Base-by-base conservation (phyloP, 345 rosid species). In the Ceriops decandra region DNA sequence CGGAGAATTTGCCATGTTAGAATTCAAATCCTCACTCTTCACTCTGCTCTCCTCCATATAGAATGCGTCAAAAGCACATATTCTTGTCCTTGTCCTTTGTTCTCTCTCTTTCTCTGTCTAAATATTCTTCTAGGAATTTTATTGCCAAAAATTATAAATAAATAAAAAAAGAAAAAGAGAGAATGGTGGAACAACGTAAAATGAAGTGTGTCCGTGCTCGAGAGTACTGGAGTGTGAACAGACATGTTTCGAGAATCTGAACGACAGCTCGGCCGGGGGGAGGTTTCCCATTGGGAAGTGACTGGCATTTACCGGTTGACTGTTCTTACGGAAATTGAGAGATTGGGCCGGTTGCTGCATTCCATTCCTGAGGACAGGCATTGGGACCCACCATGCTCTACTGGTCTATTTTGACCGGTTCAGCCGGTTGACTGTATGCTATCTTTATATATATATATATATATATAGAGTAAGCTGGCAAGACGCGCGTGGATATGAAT, bases 301-400 rank as follows among this genome's bases (percentile, higher is more conserved):
- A 88, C 96, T 81, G 96, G 63, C 89, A 82, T n/a, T 52, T 83
- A 82, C 83, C 91, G 84, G 98, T 88, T 36, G 53, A 35, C 49
- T 6, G 4, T 49, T 53, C 47, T 78, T 73, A 79, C 84, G 79
- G 76, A 74, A 32, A 38, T 20, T 20, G 26, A 57, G 77, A 72
- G 2, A 60, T 10, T 56, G 64, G 79, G 85, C 73, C 88, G 87
- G 85, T 80, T 80, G 84, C 49, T 71, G 66, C 86, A 90, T 85
- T 91, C 63, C 91, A 68, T 88, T 79, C 61, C 67, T 35, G 24
- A 15, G 74, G 78, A 68, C 83, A 66, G 72, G 67, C 2, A 0
- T 0, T 21, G 57, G 70, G 74, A 66, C 71, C 85, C 78, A 62
- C 76, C 30, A 22, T 57, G 35, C 59, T 16, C 16, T 24, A 75